Evolutionary conservation across 176 grass and related monocot genomes (phyloP), one percentile per base, ranked within the genome.

Genomic region (Luzula sylvatica): DNA sequence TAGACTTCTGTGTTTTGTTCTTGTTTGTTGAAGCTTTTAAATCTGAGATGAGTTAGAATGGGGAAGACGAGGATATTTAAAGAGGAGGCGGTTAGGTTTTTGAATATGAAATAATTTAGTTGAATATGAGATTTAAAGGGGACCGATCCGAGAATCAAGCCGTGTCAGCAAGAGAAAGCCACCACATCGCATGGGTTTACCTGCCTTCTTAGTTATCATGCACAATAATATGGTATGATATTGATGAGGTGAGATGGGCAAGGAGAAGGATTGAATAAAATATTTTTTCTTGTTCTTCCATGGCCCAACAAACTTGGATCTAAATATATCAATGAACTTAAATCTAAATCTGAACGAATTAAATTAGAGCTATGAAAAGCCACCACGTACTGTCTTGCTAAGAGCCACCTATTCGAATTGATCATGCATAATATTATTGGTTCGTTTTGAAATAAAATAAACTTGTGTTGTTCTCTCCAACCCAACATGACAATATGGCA

Each of bases 61-160:
- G 22, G 14, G 6, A n/a, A 25, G 7, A 1, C 17, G 1, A 3
- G n/a, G 24, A 11, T 26, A 22, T 77, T 55, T 68, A 72, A 65
- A 46, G 15, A 4, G 43, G 35, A 41, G 26, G n/a, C 0, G 28
- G 14, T 42, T 9, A 8, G 26, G 11, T 3, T 42, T 7, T 8
- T 18, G 3, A 17, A 5, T 15, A 42, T 61, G 9, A 43, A 62
- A 72, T 53, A 35, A 46, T 32, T 32, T 30, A 30, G 23, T 24
- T 26, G 58, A 43, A 39, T 27, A 23, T 28, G n/a, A 42, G 46
- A 61, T 52, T 9, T 23, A 16, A 7, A 72, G 77, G 7, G 67
- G 50, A 64, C 47, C 5, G 83, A 82, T 87, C 83, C 78, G 56
- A 51, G 51, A 55, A 72, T 72, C 47, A 17, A 38, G 69, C n/a